Evolutionary conservation across 2,329 filamentous ascomycete genomes (phyloP).

Genomic region (Fusarium sp.): DNA sequence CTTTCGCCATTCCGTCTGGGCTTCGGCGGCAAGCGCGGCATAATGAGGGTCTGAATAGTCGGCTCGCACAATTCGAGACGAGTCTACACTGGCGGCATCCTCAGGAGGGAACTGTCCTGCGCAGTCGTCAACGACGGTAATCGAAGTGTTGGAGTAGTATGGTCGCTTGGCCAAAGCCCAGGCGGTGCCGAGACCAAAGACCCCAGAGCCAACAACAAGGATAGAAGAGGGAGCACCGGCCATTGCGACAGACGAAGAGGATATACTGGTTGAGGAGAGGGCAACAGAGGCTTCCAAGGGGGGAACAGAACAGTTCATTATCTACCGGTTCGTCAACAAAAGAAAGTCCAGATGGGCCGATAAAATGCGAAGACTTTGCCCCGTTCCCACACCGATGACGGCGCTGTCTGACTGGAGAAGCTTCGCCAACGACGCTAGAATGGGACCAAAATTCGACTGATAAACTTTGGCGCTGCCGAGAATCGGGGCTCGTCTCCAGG

Average conservation of each 20-base stretch:
- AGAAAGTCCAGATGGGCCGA: slow-evolving; percentile 30
- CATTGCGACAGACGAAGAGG: slow-evolving; percentile 45
- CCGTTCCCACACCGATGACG: slow-evolving; percentile 46
- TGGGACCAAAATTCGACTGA: slow-evolving; percentile 25
- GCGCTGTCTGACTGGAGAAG: slow-evolving; percentile 36
- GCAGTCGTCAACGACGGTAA: slow-evolving; percentile 72
- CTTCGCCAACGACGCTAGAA: slow-evolving; percentile 17
- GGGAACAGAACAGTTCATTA: slow-evolving; percentile 18
- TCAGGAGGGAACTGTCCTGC: slow-evolving; percentile 69
- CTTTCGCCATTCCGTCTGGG: slow-evolving; percentile 78
- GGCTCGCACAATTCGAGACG: slow-evolving; percentile 72
- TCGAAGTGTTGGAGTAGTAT: slow-evolving; percentile 64
- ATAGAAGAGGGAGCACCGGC: slow-evolving; percentile 62
- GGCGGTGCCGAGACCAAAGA: slow-evolving; percentile 73
- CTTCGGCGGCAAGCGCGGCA: slow-evolving; percentile 77
- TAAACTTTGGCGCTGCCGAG: slow-evolving; percentile 31
- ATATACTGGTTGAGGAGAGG: slow-evolving; percentile 18
- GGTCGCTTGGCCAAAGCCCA: slow-evolving; percentile 76
- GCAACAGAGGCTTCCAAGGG: slow-evolving; percentile 14
- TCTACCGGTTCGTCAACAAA: slow-evolving; percentile 25
- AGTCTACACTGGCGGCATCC: slow-evolving; percentile 73
- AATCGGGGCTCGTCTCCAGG: slow-evolving; percentile 37
- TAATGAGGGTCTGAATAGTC: slow-evolving; percentile 90
- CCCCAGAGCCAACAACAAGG: slow-evolving; percentile 77
- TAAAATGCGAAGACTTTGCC: slow-evolving; percentile 39